Base-by-base conservation (phyloP, 345 rosid species). In the Erodium maritimum region DNA sequence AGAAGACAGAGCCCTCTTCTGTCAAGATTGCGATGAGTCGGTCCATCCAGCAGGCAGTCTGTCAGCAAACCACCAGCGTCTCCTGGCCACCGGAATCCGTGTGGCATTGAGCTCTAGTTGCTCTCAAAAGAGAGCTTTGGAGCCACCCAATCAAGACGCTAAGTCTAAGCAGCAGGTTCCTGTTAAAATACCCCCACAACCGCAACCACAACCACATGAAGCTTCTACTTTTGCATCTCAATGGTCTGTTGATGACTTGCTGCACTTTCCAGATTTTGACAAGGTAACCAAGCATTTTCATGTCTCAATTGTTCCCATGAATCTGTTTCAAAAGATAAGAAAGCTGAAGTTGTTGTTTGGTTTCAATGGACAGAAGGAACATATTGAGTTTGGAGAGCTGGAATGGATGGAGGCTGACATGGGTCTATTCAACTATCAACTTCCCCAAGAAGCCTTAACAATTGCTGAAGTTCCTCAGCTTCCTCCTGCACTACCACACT, bases 381-480 rank as follows among this genome's bases (percentile, higher is more conserved):
- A 82, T 16, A 75, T 86, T 53, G 88, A 84, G 74, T 62, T 88
- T 1, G 95, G 93, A 45, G 95, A 79, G 73, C 63, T 91, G 2
- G 93, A 88, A 11, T 91, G 95, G 98, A 76, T 91, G 33, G 33
- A 3, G 75, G 73, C 87, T 19, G 96, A 91, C 58, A 79, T 81
- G 78, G n/a, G n/a, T n/a, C n/a, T n/a, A n/a, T n/a, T n/a, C n/a
- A 64, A 75, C 7, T 93, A 91, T 52, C 87, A 86, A 54, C 55
- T 81, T 48, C 73, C 82, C 22, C 70, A 79, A 23, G 87, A 84
- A 67, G 73, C 85, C 51, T 69, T 74, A 54, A 79, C 89, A 60
- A 90, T 84, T 51, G 96, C 96, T 25, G 86, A 91, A 75, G 98
- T 91, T 48, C 98, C 98, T 18, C 88, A 91, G 56, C 82, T 91